A percentile compares a stretch with the other conserved stretches of the same genome.
phyloP scores from a whole-genome alignment of 306 rosid species.

The Ormosia emarginata region DNA sequence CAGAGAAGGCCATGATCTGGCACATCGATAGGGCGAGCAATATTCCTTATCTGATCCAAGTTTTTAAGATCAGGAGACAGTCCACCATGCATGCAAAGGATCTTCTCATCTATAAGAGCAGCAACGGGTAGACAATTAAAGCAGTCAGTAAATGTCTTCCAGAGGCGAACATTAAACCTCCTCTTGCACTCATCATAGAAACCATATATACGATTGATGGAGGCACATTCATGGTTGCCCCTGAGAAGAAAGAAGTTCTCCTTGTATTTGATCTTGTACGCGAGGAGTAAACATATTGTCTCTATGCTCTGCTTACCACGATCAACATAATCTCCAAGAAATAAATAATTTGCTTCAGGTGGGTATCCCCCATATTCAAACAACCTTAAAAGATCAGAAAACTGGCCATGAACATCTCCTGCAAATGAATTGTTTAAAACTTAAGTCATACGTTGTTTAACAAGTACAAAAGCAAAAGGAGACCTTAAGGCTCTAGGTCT shows the following conservation, averaged over 20 bases:
- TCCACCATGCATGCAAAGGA: slow-evolving; percentile 91
- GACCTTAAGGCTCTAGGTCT: neutral
- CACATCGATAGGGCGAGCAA: slow-evolving; percentile 81
- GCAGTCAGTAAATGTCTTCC: slow-evolving; percentile 85
- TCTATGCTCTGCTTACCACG: slow-evolving; percentile 87
- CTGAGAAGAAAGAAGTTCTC: slow-evolving; percentile 88
- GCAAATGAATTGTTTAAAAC: slow-evolving; percentile 26
- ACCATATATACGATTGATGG: slow-evolving; percentile 83
- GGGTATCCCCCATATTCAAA: slow-evolving; percentile 86
- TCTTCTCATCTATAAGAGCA: slow-evolving; percentile 81
- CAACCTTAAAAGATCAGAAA: slow-evolving; percentile 71
- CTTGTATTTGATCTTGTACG: slow-evolving; percentile 80
- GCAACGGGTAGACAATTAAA: slow-evolving; percentile 80
- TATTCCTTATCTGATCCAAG: slow-evolving; percentile 71
- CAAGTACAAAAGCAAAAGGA: neutral
- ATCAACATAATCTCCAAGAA: slow-evolving; percentile 86
- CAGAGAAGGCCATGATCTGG: slow-evolving; percentile 88
- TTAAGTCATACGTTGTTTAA: neutral
- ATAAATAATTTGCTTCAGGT: slow-evolving; percentile 79
- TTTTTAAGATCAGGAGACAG: slow-evolving; percentile 68
- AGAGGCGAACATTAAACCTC: slow-evolving; percentile 74
- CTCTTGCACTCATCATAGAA: slow-evolving; percentile 87
- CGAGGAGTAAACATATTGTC: slow-evolving; percentile 79
- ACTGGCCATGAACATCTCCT: slow-evolving; percentile 90
- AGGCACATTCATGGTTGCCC: slow-evolving; percentile 88